These are phyloP conservation scores for Arabidopsis suecica DNA, from an alignment of 345 rosid genomes.

Conservation along the genomic window DNA sequence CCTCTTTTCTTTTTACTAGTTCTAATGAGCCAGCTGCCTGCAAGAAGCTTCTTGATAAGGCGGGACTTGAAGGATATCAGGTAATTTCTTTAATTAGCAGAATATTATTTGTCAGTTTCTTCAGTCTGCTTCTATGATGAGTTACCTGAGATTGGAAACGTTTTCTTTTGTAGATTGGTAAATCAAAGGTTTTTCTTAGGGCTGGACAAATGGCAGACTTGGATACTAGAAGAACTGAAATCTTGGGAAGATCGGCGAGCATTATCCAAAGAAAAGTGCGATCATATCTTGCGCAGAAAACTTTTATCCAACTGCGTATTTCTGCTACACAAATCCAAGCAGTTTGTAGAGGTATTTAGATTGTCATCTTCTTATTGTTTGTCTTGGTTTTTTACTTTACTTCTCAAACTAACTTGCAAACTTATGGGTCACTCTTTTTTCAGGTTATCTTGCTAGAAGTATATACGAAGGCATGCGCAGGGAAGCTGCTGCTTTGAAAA, in stretches of 20 bases:
- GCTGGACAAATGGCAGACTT: constrained; percentile 99
- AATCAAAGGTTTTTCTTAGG: constrained; percentile 89
- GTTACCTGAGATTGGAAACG: constrained; percentile 35
- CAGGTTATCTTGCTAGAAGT: constrained; percentile 82
- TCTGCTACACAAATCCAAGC: constrained; percentile 82
- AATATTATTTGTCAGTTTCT: constrained; percentile 1
- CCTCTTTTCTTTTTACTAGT: constrained; percentile 45
- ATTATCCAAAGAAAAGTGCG: constrained; percentile 95
- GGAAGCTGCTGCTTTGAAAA: constrained; percentile 81
- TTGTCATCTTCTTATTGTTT: constrained; percentile 4
- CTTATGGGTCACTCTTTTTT: constrained; percentile 1
- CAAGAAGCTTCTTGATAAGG: constrained; percentile 84
- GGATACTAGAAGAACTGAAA: constrained; percentile 86
- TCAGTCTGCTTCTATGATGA: constrained; percentile 31
- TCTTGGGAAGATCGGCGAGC: constrained; percentile 93
- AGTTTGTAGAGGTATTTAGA: constrained; percentile 76
- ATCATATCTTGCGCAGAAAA: constrained; percentile 79
- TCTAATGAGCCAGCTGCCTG: constrained; percentile 82
- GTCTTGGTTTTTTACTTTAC: constrained; percentile 1
- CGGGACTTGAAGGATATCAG: constrained; percentile 90
- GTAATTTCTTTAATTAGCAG: constrained; percentile 47
- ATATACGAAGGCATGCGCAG: constrained; percentile 70
- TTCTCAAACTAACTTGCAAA: constrained; percentile 9
- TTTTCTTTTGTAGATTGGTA: constrained; percentile 80
- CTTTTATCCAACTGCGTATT: constrained; percentile 60